Percentiles rank a stretch among this genome's conserved stretches.
phyloP scores from a whole-genome alignment of 164 flowering plant species.

The Magnolia sinica region DNA sequence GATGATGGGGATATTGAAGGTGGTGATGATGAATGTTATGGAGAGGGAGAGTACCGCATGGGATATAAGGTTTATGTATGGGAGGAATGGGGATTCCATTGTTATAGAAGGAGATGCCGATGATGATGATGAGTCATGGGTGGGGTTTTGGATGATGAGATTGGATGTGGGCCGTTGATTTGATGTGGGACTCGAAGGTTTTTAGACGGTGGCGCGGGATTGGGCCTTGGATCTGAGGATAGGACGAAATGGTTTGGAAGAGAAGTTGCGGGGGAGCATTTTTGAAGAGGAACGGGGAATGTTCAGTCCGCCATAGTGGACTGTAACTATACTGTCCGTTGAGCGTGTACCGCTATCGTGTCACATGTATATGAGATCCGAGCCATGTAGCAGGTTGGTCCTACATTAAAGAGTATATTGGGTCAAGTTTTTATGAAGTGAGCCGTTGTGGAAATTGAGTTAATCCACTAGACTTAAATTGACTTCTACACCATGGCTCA shows the following conservation, averaged over 20 bases:
- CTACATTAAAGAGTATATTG: too few species aligned
- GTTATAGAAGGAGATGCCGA: not conserved
- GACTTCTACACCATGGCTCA: too few species aligned
- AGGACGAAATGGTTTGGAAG: not conserved
- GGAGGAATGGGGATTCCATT: conserved; percentile 8
- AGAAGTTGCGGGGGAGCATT: too few species aligned
- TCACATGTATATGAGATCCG: too few species aligned
- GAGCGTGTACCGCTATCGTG: too few species aligned
- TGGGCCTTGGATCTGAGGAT: not conserved
- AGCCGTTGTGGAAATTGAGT: too few species aligned
- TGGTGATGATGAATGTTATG: conserved; percentile 41
- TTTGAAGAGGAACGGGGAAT: too few species aligned
- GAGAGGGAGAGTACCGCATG: conserved; percentile 44
- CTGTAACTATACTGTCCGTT: too few species aligned
- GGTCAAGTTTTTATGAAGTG: too few species aligned
- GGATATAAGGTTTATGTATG: conserved; percentile 38
- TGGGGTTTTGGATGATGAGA: not conserved
- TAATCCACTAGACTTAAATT: too few species aligned
- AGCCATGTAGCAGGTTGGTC: too few species aligned
- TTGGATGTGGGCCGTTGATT: not conserved
- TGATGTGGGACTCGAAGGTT: not conserved
- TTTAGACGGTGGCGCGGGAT: not conserved
- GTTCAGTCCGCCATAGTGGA: too few species aligned
- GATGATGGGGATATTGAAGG: conserved; percentile 52
- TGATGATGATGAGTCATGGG: not conserved